Conservation (phyloP, 495 filamentous ascomycete species). For the Platismatia glauca region DNA sequence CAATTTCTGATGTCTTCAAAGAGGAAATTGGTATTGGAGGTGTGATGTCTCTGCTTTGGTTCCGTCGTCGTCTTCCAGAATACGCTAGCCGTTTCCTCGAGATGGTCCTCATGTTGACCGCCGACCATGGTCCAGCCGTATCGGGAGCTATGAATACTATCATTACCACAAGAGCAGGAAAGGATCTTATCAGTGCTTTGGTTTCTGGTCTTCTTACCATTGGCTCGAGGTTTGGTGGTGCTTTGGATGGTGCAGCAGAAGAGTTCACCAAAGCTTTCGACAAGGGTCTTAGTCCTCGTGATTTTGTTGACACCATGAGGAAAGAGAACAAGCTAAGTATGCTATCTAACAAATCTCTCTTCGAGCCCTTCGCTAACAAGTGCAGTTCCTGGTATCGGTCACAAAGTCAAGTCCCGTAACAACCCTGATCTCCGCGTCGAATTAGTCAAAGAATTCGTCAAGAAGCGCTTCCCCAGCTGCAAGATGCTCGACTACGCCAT, state of each 20-base stretch:
- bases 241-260: constrained; percentile 92
- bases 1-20: constrained; percentile 97
- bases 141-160: constrained; percentile 99
- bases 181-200: constrained; percentile 91
- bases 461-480: constrained; percentile 92
- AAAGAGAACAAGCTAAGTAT: constrained; percentile 98
- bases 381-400: constrained; percentile 87
- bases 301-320: constrained; percentile 97
- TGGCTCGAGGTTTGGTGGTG: constrained; percentile 96
- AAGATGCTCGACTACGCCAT: constrained; percentile 98
- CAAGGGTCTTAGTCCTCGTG: constrained; percentile 94
- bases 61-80: constrained; percentile 92
- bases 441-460: constrained; percentile 96
- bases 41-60: constrained; percentile 99
- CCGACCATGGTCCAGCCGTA: constrained; percentile 96
- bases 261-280: constrained; percentile 98
- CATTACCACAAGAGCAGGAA: constrained; percentile 97
- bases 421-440: constrained; percentile 99
- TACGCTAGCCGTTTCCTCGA: constrained; percentile 98
- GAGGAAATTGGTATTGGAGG: constrained; percentile 98
- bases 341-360: constrained; percentile 24
- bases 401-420: constrained; percentile 98
- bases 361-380: constrained; percentile 18
- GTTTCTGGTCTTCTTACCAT: constrained; percentile 97
- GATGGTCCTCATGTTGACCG: constrained; percentile 99